Base-by-base conservation (phyloP, 495 filamentous ascomycete genomes). In the Xylaria cubensis region DNA sequence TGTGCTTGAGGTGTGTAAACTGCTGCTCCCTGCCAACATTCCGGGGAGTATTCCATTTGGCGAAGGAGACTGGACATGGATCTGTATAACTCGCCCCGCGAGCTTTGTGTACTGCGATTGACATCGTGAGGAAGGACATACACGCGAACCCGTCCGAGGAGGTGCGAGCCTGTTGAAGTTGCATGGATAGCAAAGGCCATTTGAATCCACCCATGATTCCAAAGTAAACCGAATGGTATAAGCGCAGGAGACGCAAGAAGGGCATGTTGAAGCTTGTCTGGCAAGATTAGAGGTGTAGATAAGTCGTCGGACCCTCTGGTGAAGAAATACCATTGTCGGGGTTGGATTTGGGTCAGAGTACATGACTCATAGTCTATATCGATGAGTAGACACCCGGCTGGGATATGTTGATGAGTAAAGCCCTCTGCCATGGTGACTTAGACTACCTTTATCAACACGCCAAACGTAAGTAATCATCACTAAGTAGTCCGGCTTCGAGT, bases 111-210 rank as follows among this genome's bases (percentile, higher is more conserved):
- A 26, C 78, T 75, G 50, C 90, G 85, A 19, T 87, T 85, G 8
- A 91, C 83, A 82, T 94, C 89, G 58, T 91, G 88, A 13, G 92
- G 90, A 12, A 94, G 84, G 12, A 93, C 75, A 72, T 90, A 93
- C 0, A 96, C 80, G 34, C 89, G 87, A 15, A 91, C 75, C 53
- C 84, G 77, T 39, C 75, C 80, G 2, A 56, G 66, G 7, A 76
- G 8, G 15, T 73, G 59, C 62, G 74, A 42, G n/a, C 74, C 13
- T 5, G 59, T 17, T 15, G 48, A 21, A 19, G 36, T 44, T 2
- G 48, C 29, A 5, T 67, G 75, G 7, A 71, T 21, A 21, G 73
- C 69, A 65, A 85, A 80, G 8, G 80, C 80, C 65, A 87, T 75
- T 24, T 82, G 77, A n/a, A 87, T 78, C 85, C 85, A 88, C 48